Evolutionary conservation across 495 filamentous ascomycete genomes (phyloP).

Genomic region (Parathielavia hyrcaniae): DNA sequence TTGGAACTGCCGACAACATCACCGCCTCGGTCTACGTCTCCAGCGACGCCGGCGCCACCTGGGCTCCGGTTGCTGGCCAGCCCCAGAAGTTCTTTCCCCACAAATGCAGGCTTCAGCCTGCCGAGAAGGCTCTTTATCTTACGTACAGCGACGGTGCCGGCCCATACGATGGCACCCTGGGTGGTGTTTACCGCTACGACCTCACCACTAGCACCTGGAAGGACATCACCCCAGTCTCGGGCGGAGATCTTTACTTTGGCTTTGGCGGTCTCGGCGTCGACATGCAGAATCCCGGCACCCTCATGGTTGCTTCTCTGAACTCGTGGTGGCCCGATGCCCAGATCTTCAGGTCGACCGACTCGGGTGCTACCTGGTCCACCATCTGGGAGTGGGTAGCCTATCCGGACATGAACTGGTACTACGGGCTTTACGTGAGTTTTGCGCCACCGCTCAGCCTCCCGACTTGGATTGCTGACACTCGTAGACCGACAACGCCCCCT

Average conservation of each 20-base stretch:
- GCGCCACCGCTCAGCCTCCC: constrained; percentile 8
- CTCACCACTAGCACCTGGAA: constrained; percentile 45
- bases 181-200: constrained; percentile 50
- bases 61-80: constrained; percentile 45
- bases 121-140: constrained; percentile 51
- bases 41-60: constrained; percentile 48
- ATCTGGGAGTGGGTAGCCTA: constrained; percentile 50
- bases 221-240: constrained; percentile 49
- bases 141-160: constrained; percentile 52
- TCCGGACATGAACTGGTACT: constrained; percentile 43
- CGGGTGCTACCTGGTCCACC: constrained; percentile 47
- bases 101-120: constrained; percentile 48
- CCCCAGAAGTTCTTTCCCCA: constrained; percentile 50
- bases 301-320: constrained; percentile 52
- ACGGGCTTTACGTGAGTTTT: constrained; percentile 37
- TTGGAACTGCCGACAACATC: constrained; percentile 49
- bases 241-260: constrained; percentile 42
- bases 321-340: constrained; percentile 56
- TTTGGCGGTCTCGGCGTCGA: constrained; percentile 54
- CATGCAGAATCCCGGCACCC: constrained; percentile 48
- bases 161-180: constrained; percentile 49
- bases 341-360: constrained; percentile 49
- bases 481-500: constrained; percentile 40
- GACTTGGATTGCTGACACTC: constrained; percentile 10
- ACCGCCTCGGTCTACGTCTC: constrained; percentile 50